These are phyloP conservation scores for Neopestalotiopsis sp. DNA, from an alignment of 2,329 filamentous ascomycete genomes.

Conservation along the genomic window DNA sequence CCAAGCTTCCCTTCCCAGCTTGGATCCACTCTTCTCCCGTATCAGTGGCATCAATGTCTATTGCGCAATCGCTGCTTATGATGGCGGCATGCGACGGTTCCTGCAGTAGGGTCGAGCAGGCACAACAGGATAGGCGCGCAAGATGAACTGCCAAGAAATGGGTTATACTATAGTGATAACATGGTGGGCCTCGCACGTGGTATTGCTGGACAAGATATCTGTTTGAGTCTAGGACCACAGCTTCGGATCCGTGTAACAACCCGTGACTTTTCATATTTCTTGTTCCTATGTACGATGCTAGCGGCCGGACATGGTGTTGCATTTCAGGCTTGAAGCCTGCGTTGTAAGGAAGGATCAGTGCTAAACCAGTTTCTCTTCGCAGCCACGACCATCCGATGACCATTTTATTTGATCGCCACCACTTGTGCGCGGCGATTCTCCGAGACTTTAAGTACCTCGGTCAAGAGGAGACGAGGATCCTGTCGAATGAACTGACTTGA, in stretches of 20 bases:
- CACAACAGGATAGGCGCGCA: not conserved
- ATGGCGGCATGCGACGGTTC: not conserved
- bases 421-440: not conserved
- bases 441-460: not conserved
- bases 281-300: not conserved
- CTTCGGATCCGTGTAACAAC: not conserved
- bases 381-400: not conserved
- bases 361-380: not conserved
- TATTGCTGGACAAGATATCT: not conserved
- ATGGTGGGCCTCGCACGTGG: conserved; percentile 4
- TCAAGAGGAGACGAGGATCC: not conserved
- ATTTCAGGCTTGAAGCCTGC: not conserved
- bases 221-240: not conserved
- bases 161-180: not conserved
- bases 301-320: not conserved
- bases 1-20: not conserved
- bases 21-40: too few species aligned
- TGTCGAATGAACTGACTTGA: not conserved
- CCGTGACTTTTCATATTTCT: not conserved
- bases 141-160: not conserved
- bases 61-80: not conserved
- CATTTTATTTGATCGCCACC: not conserved
- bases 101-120: not conserved
- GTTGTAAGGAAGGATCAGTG: not conserved
- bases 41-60: not conserved